These are phyloP conservation scores for Loxodes magnus DNA, from an alignment of 73 alveolate species.

Conservation along the genomic window DNA sequence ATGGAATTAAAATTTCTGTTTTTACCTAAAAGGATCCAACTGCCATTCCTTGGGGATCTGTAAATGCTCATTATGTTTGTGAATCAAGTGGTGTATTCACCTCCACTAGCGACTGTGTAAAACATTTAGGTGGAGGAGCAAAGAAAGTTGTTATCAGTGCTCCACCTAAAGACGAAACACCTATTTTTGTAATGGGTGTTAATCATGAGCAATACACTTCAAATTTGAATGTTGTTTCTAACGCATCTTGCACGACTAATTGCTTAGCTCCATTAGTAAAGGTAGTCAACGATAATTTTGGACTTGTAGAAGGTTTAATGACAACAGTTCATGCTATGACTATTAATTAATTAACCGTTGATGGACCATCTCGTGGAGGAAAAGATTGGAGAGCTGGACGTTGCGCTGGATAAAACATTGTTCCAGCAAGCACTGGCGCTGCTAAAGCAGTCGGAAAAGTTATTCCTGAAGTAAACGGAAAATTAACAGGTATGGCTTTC, in stretches of 20 bases:
- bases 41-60: conserved; percentile 55
- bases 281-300: conserved; percentile 80
- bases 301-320: conserved; percentile 85
- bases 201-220: conserved; percentile 58
- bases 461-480: conserved; percentile 70
- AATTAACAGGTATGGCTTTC: conserved; percentile 94
- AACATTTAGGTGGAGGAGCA: conserved; percentile 58
- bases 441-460: conserved; percentile 91
- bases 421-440: conserved; percentile 94
- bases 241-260: conserved; percentile 93
- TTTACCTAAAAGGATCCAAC: conserved; percentile 61
- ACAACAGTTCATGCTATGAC: conserved; percentile 88
- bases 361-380: conserved; percentile 90
- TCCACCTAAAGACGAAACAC: conserved; percentile 78
- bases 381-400: conserved; percentile 96
- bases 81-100: conserved; percentile 65
- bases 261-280: conserved; percentile 89
- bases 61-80: conserved; percentile 72
- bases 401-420: conserved; percentile 78
- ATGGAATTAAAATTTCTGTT: conserved; percentile 57
- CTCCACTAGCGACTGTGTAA: conserved; percentile 15
- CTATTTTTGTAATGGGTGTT: conserved; percentile 78
- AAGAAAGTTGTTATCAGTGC: conserved; percentile 63
- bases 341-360: conserved; percentile 77
- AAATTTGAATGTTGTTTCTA: conserved; percentile 57